These are phyloP conservation scores for Cotoneaster glaucophyllus DNA, from an alignment of 306 rosid species.

Conservation along the genomic window DNA sequence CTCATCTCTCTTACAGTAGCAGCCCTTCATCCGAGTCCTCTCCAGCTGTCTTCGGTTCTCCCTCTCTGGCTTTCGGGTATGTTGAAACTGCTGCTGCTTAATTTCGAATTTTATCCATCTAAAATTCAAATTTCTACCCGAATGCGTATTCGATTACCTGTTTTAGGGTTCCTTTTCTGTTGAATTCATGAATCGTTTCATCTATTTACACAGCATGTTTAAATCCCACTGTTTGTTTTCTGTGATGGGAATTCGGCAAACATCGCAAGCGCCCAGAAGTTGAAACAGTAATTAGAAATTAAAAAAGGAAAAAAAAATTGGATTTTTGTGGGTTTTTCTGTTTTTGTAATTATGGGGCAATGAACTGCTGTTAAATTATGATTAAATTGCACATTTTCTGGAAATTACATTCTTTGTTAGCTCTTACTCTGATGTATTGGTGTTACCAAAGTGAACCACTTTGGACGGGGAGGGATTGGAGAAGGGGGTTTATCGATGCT, in stretches of 20 bases:
- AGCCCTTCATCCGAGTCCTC: neutral
- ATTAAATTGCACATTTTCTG: too few relatives aligned
- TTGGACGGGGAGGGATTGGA: too few relatives aligned
- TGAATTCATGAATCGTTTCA: neutral
- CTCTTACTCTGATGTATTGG: neutral
- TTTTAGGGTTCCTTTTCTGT: neutral
- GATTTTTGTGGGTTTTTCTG: neutral
- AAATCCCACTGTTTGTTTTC: neutral
- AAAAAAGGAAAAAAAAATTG: neutral
- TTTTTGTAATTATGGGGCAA: too few relatives aligned
- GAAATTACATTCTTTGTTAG: neutral
- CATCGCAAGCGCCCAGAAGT: neutral
- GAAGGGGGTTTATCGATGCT: neutral
- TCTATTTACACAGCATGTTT: too few relatives aligned
- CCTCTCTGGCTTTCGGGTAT: neutral
- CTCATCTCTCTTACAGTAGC: neutral
- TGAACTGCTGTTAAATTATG: too few relatives aligned
- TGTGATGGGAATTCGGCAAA: neutral
- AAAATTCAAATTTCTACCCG: neutral
- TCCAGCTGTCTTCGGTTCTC: neutral
- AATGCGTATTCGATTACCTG: neutral
- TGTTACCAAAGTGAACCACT: neutral
- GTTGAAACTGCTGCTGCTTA: neutral
- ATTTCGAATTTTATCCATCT: neutral
- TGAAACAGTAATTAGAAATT: neutral